Base-by-base conservation (phyloP, 805 yeast species). In the Blastobotrys robertii region DNA sequence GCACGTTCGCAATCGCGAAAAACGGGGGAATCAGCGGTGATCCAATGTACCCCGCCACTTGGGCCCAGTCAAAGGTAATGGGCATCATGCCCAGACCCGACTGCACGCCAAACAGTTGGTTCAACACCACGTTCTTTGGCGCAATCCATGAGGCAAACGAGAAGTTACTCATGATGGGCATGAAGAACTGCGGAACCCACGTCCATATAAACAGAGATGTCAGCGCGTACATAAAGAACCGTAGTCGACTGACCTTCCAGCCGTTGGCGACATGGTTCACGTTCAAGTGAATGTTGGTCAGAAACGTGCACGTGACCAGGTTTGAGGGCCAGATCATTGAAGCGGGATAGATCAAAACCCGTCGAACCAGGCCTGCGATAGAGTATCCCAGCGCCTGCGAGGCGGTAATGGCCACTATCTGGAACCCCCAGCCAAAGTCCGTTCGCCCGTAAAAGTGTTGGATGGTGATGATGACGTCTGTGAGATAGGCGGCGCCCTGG, bases 281-380 rank as follows among this genome's bases (percentile, higher is more conserved):
- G 49, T 71, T 63, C 55, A 69, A 48, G 60, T 66, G 70, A 59
- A 78, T 66, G 61, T 72, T 69, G 54, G 74, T 65, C 63, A 74
- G 67, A 50, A 79, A 70, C 15, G 82, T 77, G 22, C 76, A 55
- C 3, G 78, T 68, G 41, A 79, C 82, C 56, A 82, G 66, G 53
- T 72, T 72, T 1, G 74, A 60, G 3, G 90, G 90, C 88, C 88
- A 83, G 41, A 80, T 69, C 60, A 79, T 74, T n/a, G 76, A 65
- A 4, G 79, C 70, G 4, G 86, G 81, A 45, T 73, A 72, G 11
- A 81, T 79, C 47, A 81, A 66, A 30, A 78, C 65, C 49, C 73
- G 69, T 49, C 81, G 67, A 34, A 73, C 66, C 44, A 81, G 42
- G 28, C 88, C 88, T 36, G 84, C 84, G 41, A 77, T 58, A 22